Conservation (phyloP, 1,284 basidiomycete species). For the Exobasidium cylindrosporum region DNA sequence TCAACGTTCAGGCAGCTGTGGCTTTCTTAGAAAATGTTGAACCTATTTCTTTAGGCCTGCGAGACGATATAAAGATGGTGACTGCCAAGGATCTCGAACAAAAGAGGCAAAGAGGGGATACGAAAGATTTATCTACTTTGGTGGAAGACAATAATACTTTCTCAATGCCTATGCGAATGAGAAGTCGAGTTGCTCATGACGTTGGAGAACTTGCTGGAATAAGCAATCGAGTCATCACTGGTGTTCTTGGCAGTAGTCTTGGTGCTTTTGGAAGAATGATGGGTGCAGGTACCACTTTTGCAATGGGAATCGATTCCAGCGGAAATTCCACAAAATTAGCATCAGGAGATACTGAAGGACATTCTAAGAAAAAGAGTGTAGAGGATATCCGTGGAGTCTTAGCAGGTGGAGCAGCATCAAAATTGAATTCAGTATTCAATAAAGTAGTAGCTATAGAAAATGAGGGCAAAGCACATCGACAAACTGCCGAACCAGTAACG, state of each 20-base stretch:
- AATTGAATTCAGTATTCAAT: background rate
- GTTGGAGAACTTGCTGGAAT: constrained; percentile 74
- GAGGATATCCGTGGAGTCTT: background rate
- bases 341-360: background rate
- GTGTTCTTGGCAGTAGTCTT: constrained; percentile 76
- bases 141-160: constrained; percentile 34
- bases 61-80: constrained; percentile 55
- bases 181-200: constrained; percentile 75
- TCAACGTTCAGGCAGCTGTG: constrained; percentile 87
- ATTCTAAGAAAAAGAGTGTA: background rate
- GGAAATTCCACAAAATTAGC: background rate
- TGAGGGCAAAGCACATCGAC: background rate
- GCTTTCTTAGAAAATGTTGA: constrained; percentile 92
- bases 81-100: background rate
- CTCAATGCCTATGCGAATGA: constrained; percentile 59
- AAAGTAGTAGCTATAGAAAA: background rate
- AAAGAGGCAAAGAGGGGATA: background rate
- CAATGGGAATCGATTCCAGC: background rate
- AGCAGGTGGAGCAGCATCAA: background rate
- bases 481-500: background rate
- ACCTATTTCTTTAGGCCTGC: constrained; percentile 73
- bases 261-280: constrained; percentile 28
- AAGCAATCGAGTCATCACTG: constrained; percentile 68
- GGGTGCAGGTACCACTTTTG: constrained; percentile 16
- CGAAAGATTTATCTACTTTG: background rate